Conservation (phyloP, 2,329 filamentous ascomycete species). For the Parastagonospora avenae region DNA sequence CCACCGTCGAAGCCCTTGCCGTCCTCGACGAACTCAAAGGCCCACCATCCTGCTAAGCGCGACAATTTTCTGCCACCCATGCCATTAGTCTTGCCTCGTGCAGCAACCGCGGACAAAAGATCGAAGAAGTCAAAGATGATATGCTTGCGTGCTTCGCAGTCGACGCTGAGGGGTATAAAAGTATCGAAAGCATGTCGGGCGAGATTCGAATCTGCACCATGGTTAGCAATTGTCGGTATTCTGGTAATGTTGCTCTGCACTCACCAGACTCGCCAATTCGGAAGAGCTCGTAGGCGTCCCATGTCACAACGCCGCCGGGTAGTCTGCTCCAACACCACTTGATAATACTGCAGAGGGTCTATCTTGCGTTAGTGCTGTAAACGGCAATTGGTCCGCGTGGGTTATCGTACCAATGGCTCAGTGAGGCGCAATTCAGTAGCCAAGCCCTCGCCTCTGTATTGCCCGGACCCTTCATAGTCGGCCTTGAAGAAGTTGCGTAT, state of each 20-base stretch:
- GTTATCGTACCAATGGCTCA: slow-evolving; percentile 79
- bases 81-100: slow-evolving; percentile 91
- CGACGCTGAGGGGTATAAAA: slow-evolving; percentile 92
- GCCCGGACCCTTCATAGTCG: slow-evolving; percentile 61
- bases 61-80: slow-evolving; percentile 93
- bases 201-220: slow-evolving; percentile 77
- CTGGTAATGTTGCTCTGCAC: slow-evolving; percentile 13
- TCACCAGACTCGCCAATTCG: slow-evolving; percentile 90
- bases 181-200: slow-evolving; percentile 93
- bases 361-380: slow-evolving; percentile 20
- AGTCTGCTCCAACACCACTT: slow-evolving; percentile 99
- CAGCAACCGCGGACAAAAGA: slow-evolving; percentile 85
- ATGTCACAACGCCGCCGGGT: slow-evolving; percentile 87
- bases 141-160: slow-evolving; percentile 79
- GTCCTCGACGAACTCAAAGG: slow-evolving; percentile 87
- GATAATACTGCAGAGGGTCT: slow-evolving; percentile 91
- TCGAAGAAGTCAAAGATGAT: slow-evolving; percentile 99
- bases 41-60: slow-evolving; percentile 97
- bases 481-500: slow-evolving; percentile 89
- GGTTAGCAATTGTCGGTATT: slow-evolving; percentile 4
- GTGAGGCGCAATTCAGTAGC: slow-evolving; percentile 87
- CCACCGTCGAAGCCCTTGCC: slow-evolving; percentile 93
- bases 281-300: slow-evolving; percentile 97
- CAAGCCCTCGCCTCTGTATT: slow-evolving; percentile 70
- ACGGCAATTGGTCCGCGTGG: slow-evolving; percentile 1